phyloP scores from a whole-genome alignment of 2,329 filamentous ascomycete genomes.

The Xylaria sp. region DNA sequence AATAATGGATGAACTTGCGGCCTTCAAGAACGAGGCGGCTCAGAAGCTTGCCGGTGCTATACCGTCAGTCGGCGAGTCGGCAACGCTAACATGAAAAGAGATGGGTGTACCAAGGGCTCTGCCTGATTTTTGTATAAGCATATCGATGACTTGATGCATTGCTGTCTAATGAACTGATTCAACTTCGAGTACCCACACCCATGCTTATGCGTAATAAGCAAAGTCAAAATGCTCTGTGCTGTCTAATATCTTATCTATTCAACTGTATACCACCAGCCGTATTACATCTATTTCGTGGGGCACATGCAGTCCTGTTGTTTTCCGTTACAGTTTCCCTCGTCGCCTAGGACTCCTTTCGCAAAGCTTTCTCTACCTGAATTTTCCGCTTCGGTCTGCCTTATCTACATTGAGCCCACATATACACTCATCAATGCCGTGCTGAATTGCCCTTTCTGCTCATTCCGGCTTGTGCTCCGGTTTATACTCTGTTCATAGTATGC shows the following conservation, averaged over 20 bases:
- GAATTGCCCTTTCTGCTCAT: neutral
- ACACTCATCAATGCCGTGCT: neutral
- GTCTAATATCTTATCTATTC: slow-evolving; percentile 26
- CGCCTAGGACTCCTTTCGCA: neutral
- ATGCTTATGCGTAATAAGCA: neutral
- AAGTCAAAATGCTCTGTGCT: neutral
- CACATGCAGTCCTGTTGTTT: neutral
- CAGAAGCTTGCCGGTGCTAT: slow-evolving; percentile 45
- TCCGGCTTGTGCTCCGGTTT: neutral
- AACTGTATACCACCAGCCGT: neutral
- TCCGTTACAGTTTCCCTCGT: neutral
- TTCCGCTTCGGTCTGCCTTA: neutral
- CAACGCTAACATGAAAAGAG: slow-evolving; percentile 36
- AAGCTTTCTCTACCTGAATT: neutral
- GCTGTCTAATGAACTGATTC: slow-evolving; percentile 14
- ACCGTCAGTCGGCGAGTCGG: slow-evolving; percentile 38
- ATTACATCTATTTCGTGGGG: slow-evolving; percentile 1
- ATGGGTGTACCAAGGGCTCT: neutral
- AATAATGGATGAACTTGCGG: slow-evolving; percentile 54
- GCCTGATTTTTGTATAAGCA: slow-evolving; percentile 22
- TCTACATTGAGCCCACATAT: slow-evolving; percentile 1
- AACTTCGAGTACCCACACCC: neutral
- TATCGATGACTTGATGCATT: slow-evolving; percentile 20
- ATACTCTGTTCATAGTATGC: neutral
- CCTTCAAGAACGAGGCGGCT: slow-evolving; percentile 56